phyloP scores from a whole-genome alignment of 1,284 basidiomycete genomes.

The Malassezia slooffiae region DNA sequence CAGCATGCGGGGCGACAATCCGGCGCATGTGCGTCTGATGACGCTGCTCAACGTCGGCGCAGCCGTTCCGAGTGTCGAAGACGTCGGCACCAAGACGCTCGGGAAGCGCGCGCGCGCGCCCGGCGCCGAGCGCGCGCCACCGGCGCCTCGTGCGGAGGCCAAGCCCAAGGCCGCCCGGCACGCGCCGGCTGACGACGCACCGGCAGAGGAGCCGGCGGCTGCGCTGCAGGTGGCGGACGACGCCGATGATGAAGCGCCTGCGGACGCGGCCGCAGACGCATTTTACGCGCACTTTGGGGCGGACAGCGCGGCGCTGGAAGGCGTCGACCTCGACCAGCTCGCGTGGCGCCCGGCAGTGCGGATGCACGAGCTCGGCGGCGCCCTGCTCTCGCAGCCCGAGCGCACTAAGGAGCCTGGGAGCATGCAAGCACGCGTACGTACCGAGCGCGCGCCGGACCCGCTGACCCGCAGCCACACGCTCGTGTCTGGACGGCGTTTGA shows the following conservation, averaged over 20 bases:
- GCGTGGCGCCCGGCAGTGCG: conserved; percentile 16
- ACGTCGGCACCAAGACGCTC: neutral
- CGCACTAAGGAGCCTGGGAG: neutral
- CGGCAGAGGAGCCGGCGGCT: neutral
- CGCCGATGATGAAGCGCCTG: conserved; percentile 17
- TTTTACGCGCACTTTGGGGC: conserved; percentile 24
- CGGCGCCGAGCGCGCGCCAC: neutral
- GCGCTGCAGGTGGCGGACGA: conserved; percentile 16
- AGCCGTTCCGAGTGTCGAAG: conserved; percentile 31
- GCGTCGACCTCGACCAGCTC: conserved; percentile 12
- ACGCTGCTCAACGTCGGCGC: conserved; percentile 90
- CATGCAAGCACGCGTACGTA: neutral
- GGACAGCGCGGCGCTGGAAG: conserved; percentile 6
- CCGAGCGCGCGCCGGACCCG: neutral
- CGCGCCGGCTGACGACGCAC: neutral
- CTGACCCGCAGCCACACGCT: conserved; percentile 6
- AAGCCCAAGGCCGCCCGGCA: neutral
- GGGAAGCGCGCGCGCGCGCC: conserved; percentile 1
- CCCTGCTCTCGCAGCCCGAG: neutral
- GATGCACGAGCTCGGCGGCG: conserved; percentile 15
- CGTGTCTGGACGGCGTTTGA: conserved; percentile 10
- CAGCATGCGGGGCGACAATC: conserved; percentile 4
- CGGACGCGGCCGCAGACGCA: conserved; percentile 15
- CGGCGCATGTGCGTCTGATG: conserved; percentile 54
- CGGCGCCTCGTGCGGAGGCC: neutral